Evolutionary conservation across 768 basidiomycete species (phyloP), one percentile per base, ranked within the genome.

Genomic region (Hygrophoropsis aurantiaca): DNA sequence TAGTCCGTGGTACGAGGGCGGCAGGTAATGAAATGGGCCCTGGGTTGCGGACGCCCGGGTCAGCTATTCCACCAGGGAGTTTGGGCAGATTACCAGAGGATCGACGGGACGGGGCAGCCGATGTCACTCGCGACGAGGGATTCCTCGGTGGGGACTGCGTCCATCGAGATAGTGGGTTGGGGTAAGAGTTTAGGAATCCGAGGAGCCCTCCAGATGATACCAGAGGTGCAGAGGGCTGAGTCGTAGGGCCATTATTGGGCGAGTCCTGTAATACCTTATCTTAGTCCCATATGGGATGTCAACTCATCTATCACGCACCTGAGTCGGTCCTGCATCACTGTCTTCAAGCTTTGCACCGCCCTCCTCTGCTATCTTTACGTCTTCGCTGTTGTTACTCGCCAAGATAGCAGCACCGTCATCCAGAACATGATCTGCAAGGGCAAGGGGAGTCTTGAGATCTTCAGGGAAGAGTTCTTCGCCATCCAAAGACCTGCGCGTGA

Each of bases 101-200:
- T 50, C 54, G 57, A 40, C 60, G 47, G 26, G 64, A 59, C 10
- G 50, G 49, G 2, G 57, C 36, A 35, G 50, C 50, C 16, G 62
- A 66, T 6, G 56, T 51, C 19, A 20, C 54, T 38, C 47, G 46
- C 51, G 58, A 50, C 39, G 56, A 47, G 46, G 52, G 15, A 21
- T 16, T 50, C 53, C 61, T 68, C 34, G 57, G 52, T 23, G 54
- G 44, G 10, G 65, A 61, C 41, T 60, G 53, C 21, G 74, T 61
- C 62, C 86, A 81, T 18, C 80, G 74, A 36, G 73, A 68, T 54
- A 84, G 70, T 36, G 79, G 74, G 58, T 77, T 83, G 15, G 75
- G 78, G 61, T 84, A 85, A 33, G 72, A 67, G 39, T 81, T 78
- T 50, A 84, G 60, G 66, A 87, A 86, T 26, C 79, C 73, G 21